phyloP scores from a whole-genome alignment of 768 basidiomycete species.

The Pleurotus citrinopileatus region DNA sequence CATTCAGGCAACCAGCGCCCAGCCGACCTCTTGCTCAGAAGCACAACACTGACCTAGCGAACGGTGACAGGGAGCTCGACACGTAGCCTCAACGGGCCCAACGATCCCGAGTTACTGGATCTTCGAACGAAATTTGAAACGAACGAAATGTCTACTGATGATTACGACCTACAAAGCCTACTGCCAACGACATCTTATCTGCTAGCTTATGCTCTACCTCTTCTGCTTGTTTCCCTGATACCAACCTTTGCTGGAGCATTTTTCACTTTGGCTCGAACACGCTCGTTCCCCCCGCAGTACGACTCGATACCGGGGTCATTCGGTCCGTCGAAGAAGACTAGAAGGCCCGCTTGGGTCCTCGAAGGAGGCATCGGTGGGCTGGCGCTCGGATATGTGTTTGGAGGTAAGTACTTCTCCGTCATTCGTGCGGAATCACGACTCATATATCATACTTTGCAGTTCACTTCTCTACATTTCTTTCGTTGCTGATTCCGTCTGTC shows the following conservation, averaged over 20 bases:
- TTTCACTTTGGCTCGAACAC: slow-evolving; percentile 66
- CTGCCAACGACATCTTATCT: slow-evolving; percentile 47
- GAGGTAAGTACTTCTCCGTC: slow-evolving; percentile 40
- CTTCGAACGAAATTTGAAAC: neutral
- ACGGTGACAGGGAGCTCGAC: neutral
- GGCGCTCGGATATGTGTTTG: slow-evolving; percentile 55
- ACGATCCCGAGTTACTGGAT: neutral
- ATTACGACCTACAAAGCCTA: slow-evolving; percentile 21
- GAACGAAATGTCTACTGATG: neutral
- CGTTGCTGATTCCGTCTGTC: slow-evolving; percentile 52
- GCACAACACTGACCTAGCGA: neutral
- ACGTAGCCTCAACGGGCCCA: neutral
- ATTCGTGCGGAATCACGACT: neutral
- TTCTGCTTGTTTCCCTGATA: slow-evolving; percentile 55
- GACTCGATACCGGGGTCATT: slow-evolving; percentile 28
- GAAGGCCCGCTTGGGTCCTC: slow-evolving; percentile 35
- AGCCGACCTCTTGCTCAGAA: neutral
- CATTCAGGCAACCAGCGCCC: neutral
- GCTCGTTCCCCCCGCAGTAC: slow-evolving; percentile 50
- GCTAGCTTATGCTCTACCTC: slow-evolving; percentile 56
- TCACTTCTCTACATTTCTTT: slow-evolving; percentile 57
- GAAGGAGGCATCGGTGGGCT: slow-evolving; percentile 67
- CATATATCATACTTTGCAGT: slow-evolving; percentile 32
- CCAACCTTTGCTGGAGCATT: slow-evolving; percentile 71
- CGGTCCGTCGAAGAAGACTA: slow-evolving; percentile 13